Evolutionary conservation across 139 green algal species (phyloP).

Genomic region (Astrephomene gubernaculifera): DNA sequence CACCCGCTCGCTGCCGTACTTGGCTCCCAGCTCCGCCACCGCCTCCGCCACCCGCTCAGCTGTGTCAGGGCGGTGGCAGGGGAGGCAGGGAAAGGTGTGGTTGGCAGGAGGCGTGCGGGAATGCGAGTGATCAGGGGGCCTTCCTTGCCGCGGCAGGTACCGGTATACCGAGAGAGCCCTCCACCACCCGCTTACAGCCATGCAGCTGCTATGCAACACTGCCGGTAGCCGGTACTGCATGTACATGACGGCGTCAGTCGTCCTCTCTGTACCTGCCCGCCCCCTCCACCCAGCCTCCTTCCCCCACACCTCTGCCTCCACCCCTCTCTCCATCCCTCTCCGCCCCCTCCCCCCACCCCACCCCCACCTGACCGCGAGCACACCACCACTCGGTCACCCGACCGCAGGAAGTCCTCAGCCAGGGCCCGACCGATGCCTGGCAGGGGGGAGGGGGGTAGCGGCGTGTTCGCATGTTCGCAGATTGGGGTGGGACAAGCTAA

Average conservation of each 20-base stretch:
- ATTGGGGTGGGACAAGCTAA: no score
- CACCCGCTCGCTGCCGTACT: slow-evolving; percentile 42
- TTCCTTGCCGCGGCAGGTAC: no score
- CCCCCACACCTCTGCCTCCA: background rate
- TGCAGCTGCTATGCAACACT: no score
- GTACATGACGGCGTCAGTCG: no score
- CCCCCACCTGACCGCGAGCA: slow-evolving; percentile 73
- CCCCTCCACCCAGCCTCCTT: background rate
- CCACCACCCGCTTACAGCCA: no score
- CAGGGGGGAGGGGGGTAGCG: background rate
- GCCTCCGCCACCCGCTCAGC: slow-evolving; percentile 54
- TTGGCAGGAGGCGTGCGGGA: no score
- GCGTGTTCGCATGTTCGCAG: no score
- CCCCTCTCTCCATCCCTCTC: background rate
- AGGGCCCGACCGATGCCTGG: slow-evolving; percentile 86
- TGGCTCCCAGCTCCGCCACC: slow-evolving; percentile 66
- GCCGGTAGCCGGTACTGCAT: no score
- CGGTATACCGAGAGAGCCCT: no score
- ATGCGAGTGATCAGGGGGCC: no score
- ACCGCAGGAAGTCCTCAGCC: slow-evolving; percentile 81
- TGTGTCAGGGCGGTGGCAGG: no score
- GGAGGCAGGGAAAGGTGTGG: no score
- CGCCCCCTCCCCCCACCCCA: background rate
- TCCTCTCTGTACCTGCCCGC: slow-evolving; percentile 12
- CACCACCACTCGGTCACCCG: slow-evolving; percentile 80